Evolutionary conservation across 345 rosid species (phyloP).

Genomic region (Leavenworthia alabamica): DNA sequence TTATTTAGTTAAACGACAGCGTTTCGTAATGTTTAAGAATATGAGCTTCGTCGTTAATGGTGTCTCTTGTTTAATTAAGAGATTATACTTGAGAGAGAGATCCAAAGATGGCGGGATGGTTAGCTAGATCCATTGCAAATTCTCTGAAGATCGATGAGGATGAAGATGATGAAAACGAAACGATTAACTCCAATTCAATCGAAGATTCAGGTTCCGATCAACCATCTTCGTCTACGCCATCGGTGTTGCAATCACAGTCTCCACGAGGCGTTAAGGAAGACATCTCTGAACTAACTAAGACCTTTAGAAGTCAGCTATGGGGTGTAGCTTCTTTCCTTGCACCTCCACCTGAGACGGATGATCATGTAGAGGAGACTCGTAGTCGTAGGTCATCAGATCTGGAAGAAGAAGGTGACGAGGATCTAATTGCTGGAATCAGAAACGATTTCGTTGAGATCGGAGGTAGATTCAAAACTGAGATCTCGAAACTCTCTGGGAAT

Average conservation of each 20-base stretch:
- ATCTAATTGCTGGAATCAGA: conserved; percentile 29
- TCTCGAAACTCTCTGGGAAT: conserved; percentile 71
- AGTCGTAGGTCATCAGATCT: conserved; percentile 31
- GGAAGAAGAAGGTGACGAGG: conserved; percentile 19
- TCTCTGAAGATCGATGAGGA: conserved; percentile 68
- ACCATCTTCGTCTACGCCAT: conserved; percentile 13
- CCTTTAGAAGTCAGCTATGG: conserved; percentile 75
- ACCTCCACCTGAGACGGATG: conserved; percentile 41
- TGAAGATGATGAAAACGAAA: conserved; percentile 28
- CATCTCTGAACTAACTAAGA: conserved; percentile 60
- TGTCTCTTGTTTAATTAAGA: not conserved
- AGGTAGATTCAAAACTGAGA: conserved; percentile 40
- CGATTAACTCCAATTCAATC: not conserved
- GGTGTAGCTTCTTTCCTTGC: conserved; percentile 90
- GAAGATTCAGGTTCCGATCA: conserved; percentile 15
- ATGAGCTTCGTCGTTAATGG: too few relatives aligned
- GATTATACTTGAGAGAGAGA: not conserved
- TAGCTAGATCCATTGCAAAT: conserved; percentile 72
- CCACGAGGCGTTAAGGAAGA: conserved; percentile 86
- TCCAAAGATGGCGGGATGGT: conserved; percentile 68
- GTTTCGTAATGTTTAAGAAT: not conserved
- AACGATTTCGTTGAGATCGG: conserved; percentile 44
- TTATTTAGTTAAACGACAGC: not conserved
- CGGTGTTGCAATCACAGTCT: conserved; percentile 31
- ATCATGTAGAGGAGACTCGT: conserved; percentile 35